A percentile compares a stretch with the other conserved stretches of the same genome.
Conservation (phyloP, 805 yeast species). For the Zygosaccharomyces pseudorouxii region DNA sequence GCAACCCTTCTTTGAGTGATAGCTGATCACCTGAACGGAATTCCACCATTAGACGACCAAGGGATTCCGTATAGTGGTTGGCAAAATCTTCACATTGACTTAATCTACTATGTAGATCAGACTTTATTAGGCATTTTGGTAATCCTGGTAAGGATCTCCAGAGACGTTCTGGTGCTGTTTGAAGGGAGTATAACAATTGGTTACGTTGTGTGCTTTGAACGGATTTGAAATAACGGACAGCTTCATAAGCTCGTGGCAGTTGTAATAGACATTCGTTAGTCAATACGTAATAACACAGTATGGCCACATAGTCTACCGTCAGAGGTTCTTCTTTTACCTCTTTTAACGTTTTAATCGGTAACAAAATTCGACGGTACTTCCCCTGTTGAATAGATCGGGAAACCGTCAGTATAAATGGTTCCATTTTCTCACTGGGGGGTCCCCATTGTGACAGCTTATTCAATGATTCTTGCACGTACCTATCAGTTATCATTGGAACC, state of each 20-base stretch:
- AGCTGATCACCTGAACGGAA: slow-evolving; percentile 11
- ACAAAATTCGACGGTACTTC: background rate
- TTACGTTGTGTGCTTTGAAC: slow-evolving; percentile 15
- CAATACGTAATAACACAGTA: slow-evolving; percentile 23
- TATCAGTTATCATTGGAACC: slow-evolving; percentile 1
- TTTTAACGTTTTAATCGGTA: background rate
- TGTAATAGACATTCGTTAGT: slow-evolving; percentile 17
- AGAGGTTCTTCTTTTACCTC: background rate
- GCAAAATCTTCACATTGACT: slow-evolving; percentile 5
- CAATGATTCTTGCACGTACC: slow-evolving; percentile 1
- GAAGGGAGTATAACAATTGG: slow-evolving; percentile 23
- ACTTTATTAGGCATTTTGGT: slow-evolving; percentile 1
- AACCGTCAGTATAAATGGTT: background rate
- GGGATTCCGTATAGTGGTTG: slow-evolving; percentile 13
- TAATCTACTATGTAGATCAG: slow-evolving; percentile 2
- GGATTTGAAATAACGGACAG: slow-evolving; percentile 19
- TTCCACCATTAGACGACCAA: slow-evolving; percentile 20
- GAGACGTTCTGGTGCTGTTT: slow-evolving; percentile 16
- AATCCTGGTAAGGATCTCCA: slow-evolving; percentile 3
- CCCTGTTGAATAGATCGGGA: slow-evolving; percentile 3
- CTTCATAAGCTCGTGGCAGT: slow-evolving; percentile 21
- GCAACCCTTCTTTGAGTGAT: background rate
- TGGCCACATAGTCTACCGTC: slow-evolving; percentile 12
- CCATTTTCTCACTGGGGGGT: background rate
- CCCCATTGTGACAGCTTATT: background rate